Evolutionary conservation across 129 eudicot genomes (phyloP).

Genomic region (Flaveria ramosissima): DNA sequence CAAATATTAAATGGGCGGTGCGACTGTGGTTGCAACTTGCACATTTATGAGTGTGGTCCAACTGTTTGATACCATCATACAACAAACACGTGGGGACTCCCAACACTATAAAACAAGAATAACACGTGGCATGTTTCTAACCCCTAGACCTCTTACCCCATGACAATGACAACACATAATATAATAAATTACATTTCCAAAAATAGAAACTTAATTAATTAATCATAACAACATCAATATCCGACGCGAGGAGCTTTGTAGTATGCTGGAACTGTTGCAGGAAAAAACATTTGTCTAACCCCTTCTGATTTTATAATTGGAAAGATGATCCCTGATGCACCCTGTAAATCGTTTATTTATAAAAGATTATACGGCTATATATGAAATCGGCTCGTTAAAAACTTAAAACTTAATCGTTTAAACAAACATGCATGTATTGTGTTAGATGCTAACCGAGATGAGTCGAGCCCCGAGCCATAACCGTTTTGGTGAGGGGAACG

Average conservation of each 20-base stretch:
- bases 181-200: not conserved
- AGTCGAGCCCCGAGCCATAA: conserved; percentile 41
- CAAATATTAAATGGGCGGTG: not conserved
- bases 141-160: not conserved
- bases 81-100: conserved; percentile 10
- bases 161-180: not conserved
- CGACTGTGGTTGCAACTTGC: not conserved
- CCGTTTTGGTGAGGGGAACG: conserved; percentile 44
- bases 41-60: conserved; percentile 4
- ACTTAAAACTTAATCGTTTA: not conserved
- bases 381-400: not conserved
- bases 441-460: conserved; percentile 31
- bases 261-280: conserved; percentile 71
- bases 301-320: conserved; percentile 68
- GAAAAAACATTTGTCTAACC: conserved; percentile 73
- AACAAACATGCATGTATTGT: not conserved
- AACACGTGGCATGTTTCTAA: conserved; percentile 12
- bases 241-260: conserved; percentile 53
- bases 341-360: conserved; percentile 31
- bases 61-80: not conserved
- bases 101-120: not conserved
- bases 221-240: not conserved
- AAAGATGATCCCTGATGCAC: conserved; percentile 70
- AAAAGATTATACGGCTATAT: not conserved
- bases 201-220: not conserved